Conservation (phyloP, 1,284 basidiomycete genomes). For the Fomitopsis betulina region DNA sequence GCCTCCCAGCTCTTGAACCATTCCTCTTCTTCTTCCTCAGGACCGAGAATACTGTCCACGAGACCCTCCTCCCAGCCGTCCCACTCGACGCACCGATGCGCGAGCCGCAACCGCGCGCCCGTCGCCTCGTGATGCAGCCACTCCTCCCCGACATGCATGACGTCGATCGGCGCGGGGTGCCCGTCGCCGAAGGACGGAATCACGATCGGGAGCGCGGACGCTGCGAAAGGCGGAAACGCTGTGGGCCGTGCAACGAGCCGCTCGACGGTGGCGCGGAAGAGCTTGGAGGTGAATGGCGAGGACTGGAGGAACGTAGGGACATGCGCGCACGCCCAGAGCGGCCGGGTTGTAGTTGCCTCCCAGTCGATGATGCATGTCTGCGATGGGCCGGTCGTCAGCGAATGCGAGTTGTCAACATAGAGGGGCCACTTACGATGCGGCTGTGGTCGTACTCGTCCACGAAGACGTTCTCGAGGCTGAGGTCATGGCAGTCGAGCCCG, state of each 20-base stretch:
- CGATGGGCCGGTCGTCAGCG: neutral
- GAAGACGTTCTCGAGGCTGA: conserved; percentile 77
- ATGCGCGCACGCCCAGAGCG: conserved; percentile 78
- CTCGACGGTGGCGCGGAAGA: conserved; percentile 61
- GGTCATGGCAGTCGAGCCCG: conserved; percentile 71
- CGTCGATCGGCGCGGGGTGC: conserved; percentile 13
- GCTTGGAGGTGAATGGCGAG: conserved; percentile 62
- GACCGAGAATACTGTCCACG: conserved; percentile 65
- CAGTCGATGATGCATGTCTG: conserved; percentile 83
- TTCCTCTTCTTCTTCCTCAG: conserved; percentile 61
- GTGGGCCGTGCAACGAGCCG: conserved; percentile 32
- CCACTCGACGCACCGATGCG: conserved; percentile 77
- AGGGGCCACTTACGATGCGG: conserved; percentile 52
- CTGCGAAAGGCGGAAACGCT: conserved; percentile 4
- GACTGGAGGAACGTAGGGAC: conserved; percentile 73
- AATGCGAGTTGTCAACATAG: conserved; percentile 2
- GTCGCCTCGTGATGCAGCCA: conserved; percentile 69
- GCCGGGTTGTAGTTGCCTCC: conserved; percentile 80
- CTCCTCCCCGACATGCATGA: conserved; percentile 47
- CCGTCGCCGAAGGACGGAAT: conserved; percentile 9
- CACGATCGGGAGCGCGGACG: neutral
- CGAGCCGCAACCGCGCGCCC: conserved; percentile 62
- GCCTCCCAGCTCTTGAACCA: conserved; percentile 50
- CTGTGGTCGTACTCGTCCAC: conserved; percentile 65
- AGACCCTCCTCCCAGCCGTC: conserved; percentile 85